These are phyloP conservation scores for Lithohypha guttulata DNA, from an alignment of 2,329 filamentous ascomycete species.

Conservation along the genomic window DNA sequence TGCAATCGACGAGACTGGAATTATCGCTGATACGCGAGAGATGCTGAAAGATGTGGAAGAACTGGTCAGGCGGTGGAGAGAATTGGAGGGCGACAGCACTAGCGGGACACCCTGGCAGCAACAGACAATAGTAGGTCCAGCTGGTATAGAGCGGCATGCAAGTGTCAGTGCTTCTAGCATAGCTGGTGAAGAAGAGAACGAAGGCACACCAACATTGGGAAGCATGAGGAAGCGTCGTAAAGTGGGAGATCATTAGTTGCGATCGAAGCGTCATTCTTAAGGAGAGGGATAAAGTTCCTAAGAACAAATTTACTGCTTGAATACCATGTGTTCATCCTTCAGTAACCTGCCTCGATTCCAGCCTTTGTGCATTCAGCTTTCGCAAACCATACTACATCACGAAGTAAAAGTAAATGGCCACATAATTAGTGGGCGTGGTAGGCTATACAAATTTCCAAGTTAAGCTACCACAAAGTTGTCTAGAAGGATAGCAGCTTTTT, in stretches of 20 bases:
- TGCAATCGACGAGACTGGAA: slow-evolving; percentile 67
- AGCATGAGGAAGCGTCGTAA: slow-evolving; percentile 18
- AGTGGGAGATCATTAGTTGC: slow-evolving; percentile 14
- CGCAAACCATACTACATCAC: too few relatives aligned
- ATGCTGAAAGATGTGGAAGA: slow-evolving; percentile 86
- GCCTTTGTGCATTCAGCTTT: too few relatives aligned
- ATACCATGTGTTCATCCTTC: neutral
- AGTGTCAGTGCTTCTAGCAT: slow-evolving; percentile 15
- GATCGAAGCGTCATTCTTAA: neutral
- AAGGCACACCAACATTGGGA: slow-evolving; percentile 11
- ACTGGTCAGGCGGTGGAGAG: slow-evolving; percentile 63
- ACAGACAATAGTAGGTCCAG: slow-evolving; percentile 4
- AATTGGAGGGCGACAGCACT: slow-evolving; percentile 46
- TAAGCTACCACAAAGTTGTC: too few relatives aligned
- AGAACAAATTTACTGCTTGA: neutral
- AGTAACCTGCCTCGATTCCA: too few relatives aligned
- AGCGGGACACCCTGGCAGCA: slow-evolving; percentile 5
- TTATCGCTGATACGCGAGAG: slow-evolving; percentile 75
- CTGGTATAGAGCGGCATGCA: slow-evolving; percentile 14
- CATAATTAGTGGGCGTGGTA: too few relatives aligned
- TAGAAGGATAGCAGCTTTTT: too few relatives aligned
- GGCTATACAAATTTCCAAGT: too few relatives aligned
- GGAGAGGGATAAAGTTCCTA: too few relatives aligned
- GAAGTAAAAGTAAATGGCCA: too few relatives aligned
- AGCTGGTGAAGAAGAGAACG: slow-evolving; percentile 11